Conservation (phyloP, 1,284 basidiomycete species). For the Ganoderma lucidum region DNA sequence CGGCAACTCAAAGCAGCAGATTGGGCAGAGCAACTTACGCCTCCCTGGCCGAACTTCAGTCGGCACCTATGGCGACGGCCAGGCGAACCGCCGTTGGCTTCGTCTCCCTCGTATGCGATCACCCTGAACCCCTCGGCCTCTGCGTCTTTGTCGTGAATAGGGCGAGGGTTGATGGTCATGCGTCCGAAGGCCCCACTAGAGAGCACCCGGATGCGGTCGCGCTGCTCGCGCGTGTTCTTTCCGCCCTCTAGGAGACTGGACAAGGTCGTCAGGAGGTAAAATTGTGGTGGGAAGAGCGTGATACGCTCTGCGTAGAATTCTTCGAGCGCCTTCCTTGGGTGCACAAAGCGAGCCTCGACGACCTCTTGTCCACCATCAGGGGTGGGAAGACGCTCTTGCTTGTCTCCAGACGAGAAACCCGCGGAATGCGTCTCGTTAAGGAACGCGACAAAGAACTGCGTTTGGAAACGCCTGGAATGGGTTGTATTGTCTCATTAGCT, state of each 20-base stretch:
- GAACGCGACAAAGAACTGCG: slow-evolving; percentile 72
- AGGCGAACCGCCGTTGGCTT: slow-evolving; percentile 63
- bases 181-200: slow-evolving; percentile 63
- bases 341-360: slow-evolving; percentile 67
- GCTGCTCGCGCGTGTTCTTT: slow-evolving; percentile 52
- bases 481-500: slow-evolving; percentile 2
- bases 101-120: slow-evolving; percentile 74
- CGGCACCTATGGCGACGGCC: slow-evolving; percentile 65
- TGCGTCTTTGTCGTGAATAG: slow-evolving; percentile 46
- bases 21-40: slow-evolving; percentile 46
- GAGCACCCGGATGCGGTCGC: slow-evolving; percentile 53
- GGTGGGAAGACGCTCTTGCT: slow-evolving; percentile 65
- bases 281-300: slow-evolving; percentile 75
- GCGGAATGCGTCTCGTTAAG: slow-evolving; percentile 52
- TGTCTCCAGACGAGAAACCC: slow-evolving; percentile 58
- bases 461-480: slow-evolving; percentile 64
- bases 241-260: slow-evolving; percentile 53
- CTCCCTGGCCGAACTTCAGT: slow-evolving; percentile 53
- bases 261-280: slow-evolving; percentile 69
- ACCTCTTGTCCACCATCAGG: slow-evolving; percentile 77
- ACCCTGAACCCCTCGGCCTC: slow-evolving; percentile 54
- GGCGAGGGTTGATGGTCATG: slow-evolving; percentile 63
- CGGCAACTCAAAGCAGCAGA: not conserved
- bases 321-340: slow-evolving; percentile 56
- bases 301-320: slow-evolving; percentile 60